These are phyloP conservation scores for Chaetoceros tenuissimus DNA, from an alignment of 108 stramenopile genomes.

Conservation along the genomic window DNA sequence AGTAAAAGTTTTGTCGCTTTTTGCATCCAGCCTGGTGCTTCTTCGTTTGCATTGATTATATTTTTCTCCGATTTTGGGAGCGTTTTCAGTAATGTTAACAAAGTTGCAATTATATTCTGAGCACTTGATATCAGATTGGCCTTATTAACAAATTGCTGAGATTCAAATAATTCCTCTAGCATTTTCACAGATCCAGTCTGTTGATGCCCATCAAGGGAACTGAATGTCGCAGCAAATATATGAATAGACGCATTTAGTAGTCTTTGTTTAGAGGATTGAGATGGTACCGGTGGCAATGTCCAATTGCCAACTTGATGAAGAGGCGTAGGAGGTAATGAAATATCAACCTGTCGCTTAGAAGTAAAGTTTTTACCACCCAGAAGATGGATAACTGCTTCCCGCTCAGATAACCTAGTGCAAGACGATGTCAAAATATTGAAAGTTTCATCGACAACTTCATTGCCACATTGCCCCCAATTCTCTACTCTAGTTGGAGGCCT, in stretches of 20 bases:
- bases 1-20: conserved; percentile 63
- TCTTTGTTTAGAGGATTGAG: conserved; percentile 55
- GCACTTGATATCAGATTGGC: conserved; percentile 15
- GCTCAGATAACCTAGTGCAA: conserved; percentile 44
- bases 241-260: conserved; percentile 77
- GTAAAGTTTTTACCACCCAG: conserved; percentile 16
- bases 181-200: conserved; percentile 63
- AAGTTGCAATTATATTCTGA: not conserved
- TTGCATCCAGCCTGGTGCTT: conserved; percentile 76
- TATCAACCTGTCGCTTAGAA: conserved; percentile 4
- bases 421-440: conserved; percentile 42
- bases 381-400: conserved; percentile 60
- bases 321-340: conserved; percentile 47
- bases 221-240: conserved; percentile 80
- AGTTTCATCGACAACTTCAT: conserved; percentile 44
- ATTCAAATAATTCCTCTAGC: conserved; percentile 42
- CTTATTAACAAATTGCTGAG: conserved; percentile 11
- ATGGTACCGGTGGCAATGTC: conserved; percentile 61
- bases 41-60: conserved; percentile 9
- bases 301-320: conserved; percentile 82
- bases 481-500: conserved; percentile 44
- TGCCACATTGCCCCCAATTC: conserved; percentile 49
- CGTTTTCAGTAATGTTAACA: conserved; percentile 8
- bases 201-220: conserved; percentile 65
- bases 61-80: not conserved